phyloP scores from a whole-genome alignment of 495 filamentous ascomycete species.

The Neurospora sp. region DNA sequence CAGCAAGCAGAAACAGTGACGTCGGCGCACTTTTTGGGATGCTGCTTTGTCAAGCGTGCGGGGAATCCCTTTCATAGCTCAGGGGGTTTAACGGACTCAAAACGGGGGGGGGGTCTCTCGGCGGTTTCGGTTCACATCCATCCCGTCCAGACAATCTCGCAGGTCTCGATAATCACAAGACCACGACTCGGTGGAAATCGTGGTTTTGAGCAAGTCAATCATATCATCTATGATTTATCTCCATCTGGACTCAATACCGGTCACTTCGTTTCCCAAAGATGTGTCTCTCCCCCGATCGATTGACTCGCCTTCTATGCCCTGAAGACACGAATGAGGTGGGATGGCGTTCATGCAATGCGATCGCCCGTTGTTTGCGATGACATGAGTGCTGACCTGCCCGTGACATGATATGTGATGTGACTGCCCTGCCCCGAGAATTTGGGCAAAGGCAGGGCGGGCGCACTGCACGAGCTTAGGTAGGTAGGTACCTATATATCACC shows the following conservation, averaged over 20 bases:
- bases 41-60: not conserved
- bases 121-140: not conserved
- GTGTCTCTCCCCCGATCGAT: not conserved
- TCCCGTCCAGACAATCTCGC: not conserved
- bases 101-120: not conserved
- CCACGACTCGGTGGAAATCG: not conserved
- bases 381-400: not conserved
- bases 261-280: not conserved
- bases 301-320: not conserved
- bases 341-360: not conserved
- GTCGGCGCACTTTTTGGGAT: not conserved
- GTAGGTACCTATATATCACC: not conserved
- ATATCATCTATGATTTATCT: not conserved
- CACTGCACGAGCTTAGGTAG: not conserved
- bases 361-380: not conserved
- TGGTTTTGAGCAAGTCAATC: not conserved
- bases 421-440: not conserved
- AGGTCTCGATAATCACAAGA: not conserved
- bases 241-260: not conserved
- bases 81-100: not conserved
- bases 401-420: not conserved
- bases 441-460: not conserved
- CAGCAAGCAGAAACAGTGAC: not conserved
- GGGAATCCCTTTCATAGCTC: not conserved
- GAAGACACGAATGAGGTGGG: not conserved